Evolutionary conservation across 495 filamentous ascomycete species (phyloP).

Genomic region (Lepidopterella palustris): DNA sequence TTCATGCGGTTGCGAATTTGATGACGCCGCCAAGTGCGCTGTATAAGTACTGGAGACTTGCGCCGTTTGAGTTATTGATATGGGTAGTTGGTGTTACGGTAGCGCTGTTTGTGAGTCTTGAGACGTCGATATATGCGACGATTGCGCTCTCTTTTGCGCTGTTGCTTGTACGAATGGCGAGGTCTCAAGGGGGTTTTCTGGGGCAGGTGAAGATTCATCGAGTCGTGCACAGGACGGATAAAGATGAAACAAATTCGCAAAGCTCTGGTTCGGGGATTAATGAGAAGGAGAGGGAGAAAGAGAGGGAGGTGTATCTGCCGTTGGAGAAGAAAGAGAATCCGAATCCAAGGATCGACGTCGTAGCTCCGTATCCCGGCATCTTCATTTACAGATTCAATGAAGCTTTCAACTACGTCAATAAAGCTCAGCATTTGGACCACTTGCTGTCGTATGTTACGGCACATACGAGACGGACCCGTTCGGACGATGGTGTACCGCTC

Average conservation of each 20-base stretch:
- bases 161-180: constrained; percentile 75
- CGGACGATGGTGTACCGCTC: too few species aligned
- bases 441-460: too few species aligned
- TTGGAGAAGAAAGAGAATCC: constrained; percentile 81
- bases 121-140: constrained; percentile 87
- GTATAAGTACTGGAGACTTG: constrained; percentile 92
- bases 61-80: constrained; percentile 81
- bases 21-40: constrained; percentile 89
- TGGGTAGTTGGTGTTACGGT: constrained; percentile 92
- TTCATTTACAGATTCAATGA: constrained; percentile 98
- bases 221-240: constrained; percentile 39
- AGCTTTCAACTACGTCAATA: constrained; percentile 94
- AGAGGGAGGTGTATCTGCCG: constrained; percentile 81
- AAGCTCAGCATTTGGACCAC: constrained; percentile 86
- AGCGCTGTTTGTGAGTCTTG: constrained; percentile 80
- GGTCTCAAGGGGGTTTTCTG: constrained; percentile 78
- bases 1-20: constrained; percentile 91
- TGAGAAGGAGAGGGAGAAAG: constrained; percentile 23
- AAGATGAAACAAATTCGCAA: not conserved
- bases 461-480: too few species aligned
- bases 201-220: constrained; percentile 85
- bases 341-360: constrained; percentile 73
- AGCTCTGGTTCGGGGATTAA: too few species aligned
- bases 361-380: constrained; percentile 80
- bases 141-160: constrained; percentile 67